Evolutionary conservation across 2,329 filamentous ascomycete genomes (phyloP).

Genomic region (Myriosclerotinia curreyana): DNA sequence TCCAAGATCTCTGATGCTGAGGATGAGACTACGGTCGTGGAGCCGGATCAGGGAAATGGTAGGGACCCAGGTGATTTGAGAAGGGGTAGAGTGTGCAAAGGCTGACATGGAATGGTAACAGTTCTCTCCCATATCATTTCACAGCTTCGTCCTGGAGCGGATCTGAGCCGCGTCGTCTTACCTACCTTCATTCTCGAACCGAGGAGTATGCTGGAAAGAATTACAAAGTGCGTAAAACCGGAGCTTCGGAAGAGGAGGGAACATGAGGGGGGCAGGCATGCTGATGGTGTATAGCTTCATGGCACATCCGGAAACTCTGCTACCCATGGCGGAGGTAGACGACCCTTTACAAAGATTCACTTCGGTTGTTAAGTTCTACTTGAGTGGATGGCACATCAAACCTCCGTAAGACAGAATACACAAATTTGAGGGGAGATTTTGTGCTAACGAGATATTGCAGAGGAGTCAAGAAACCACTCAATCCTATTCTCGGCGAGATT

Average conservation of each 20-base stretch:
- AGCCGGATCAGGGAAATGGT: constrained; percentile 94
- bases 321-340: constrained; percentile 82
- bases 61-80: constrained; percentile 39
- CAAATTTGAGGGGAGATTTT: not conserved
- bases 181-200: constrained; percentile 98
- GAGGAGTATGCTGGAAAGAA: constrained; percentile 95
- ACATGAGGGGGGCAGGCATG: constrained; percentile 6
- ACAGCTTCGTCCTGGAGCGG: constrained; percentile 90
- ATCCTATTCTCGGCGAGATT: constrained; percentile 91
- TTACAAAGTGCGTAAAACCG: constrained; percentile 75
- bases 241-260: not conserved
- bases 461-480: constrained; percentile 96
- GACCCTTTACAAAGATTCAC: constrained; percentile 89
- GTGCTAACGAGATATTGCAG: constrained; percentile 45
- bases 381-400: constrained; percentile 98
- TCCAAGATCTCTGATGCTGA: constrained; percentile 46
- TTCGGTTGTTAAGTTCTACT: constrained; percentile 94
- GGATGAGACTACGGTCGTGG: constrained; percentile 76
- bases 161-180: constrained; percentile 88
- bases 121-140: constrained; percentile 97
- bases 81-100: constrained; percentile 7
- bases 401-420: constrained; percentile 65
- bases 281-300: constrained; percentile 70
- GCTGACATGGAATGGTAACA: constrained; percentile 42
- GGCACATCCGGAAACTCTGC: constrained; percentile 94